Base-by-base conservation (phyloP, 2,329 filamentous ascomycete genomes). In the Hypoxylon sp. region DNA sequence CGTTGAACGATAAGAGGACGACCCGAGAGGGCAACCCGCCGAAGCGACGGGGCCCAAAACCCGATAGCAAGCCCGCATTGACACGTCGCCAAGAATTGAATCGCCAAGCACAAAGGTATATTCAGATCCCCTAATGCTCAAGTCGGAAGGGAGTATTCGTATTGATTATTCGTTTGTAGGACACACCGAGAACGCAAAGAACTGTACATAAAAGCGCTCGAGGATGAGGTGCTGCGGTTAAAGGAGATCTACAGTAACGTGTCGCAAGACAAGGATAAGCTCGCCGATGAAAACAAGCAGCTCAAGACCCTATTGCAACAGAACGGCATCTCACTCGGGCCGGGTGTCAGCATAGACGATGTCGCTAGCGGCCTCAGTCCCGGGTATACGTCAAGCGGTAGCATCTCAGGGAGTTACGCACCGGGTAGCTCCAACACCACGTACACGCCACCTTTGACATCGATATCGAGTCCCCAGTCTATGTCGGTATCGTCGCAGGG, bases 171-270 rank as follows among this genome's bases (percentile, higher is more conserved):
- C 16, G 50, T 40, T 5, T 11, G 45, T 67, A 96, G 94, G 68
- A 97, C 94, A 12, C 94, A 99, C 72, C 91, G 94, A 47, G 94
- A 97, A 74, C 86, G 94, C 61, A 97, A 97, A 71, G 94, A 97
- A 73, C 82, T 91, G 64, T 97, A 97, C 71, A 95, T 97, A 76
- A 95, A 95, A 71, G 86, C 89, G 7, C 82, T 97, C 11, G 94
- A 99, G 72, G 87, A 93, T 66, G 91, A 97, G 73, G 89, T 97
- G 4, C 79, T 95, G 13, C 87, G 91, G 37, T 78, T 97, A 31
- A 94, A 95, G 69, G 91, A 97, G 68, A 81, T 88, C n/a, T 93
- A 87, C 66, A 86, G 85, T 64, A 85, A 82, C 40, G 81, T 87
- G 12, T 81, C 84, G 5, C 85, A 88, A 61, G 90, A 95, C 68